phyloP scores from a whole-genome alignment of 2,329 filamentous ascomycete genomes.

The Talaromyces funiculosus region DNA sequence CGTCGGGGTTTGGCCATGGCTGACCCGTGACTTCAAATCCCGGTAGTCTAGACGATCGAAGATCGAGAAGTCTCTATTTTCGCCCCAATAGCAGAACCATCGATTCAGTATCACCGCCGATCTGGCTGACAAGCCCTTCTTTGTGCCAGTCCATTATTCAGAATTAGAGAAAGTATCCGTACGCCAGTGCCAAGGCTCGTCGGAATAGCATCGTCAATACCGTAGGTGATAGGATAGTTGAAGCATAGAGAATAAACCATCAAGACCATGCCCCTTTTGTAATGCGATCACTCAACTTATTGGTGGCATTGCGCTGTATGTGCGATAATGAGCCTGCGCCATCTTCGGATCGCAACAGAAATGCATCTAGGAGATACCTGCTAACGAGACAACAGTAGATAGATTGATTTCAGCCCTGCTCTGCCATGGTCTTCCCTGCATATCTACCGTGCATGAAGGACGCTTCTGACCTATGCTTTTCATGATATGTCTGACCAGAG shows the following conservation, averaged over 20 bases:
- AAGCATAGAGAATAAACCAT: neutral
- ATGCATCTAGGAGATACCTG: neutral
- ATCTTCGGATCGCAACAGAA: neutral
- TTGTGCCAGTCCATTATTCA: neutral
- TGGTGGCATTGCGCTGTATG: neutral
- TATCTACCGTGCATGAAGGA: neutral
- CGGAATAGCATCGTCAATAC: neutral
- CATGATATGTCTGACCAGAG: no score
- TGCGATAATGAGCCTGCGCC: neutral
- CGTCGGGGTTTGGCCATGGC: neutral
- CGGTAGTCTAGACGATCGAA: no score
- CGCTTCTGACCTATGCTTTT: no score
- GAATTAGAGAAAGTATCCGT: neutral
- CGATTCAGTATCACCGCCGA: neutral
- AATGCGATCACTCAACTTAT: neutral
- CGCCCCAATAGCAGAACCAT: neutral
- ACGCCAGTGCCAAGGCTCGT: neutral
- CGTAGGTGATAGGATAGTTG: neutral
- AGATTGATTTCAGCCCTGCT: neutral
- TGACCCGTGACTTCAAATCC: neutral
- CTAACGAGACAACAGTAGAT: neutral
- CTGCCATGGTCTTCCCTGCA: neutral
- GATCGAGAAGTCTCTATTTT: neutral
- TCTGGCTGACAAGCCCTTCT: neutral
- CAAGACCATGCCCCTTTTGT: neutral